Conservation (phyloP, 371 early-diverging fungal genomes). For the Rhizopus arrhizus region DNA sequence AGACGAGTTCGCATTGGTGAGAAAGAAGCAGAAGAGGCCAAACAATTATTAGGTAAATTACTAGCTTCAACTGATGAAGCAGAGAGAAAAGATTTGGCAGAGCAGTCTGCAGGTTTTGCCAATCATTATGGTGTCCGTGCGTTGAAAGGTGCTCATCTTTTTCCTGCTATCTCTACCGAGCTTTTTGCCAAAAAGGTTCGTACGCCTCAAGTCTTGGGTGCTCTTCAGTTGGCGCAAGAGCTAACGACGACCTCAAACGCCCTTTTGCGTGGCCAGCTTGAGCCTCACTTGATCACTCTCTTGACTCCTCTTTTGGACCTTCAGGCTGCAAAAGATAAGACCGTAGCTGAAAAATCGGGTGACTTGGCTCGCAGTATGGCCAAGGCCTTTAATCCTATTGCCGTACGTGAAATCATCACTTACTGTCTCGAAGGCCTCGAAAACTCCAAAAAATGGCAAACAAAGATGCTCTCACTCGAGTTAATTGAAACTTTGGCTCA, state of each 20-base stretch:
- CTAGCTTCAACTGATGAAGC: conserved; percentile 30
- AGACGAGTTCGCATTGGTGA: conserved; percentile 47
- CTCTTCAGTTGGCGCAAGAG: conserved; percentile 59
- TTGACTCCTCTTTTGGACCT: conserved; percentile 60
- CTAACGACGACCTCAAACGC: conserved; percentile 39
- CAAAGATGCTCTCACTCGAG: conserved; percentile 65
- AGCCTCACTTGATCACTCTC: conserved; percentile 64
- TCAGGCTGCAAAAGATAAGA: conserved; percentile 68
- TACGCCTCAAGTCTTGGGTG: conserved; percentile 65
- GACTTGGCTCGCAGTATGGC: conserved; percentile 58
- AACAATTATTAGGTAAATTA: conserved; percentile 40
- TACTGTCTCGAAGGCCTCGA: conserved; percentile 59
- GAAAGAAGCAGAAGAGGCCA: conserved; percentile 46
- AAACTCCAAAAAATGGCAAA: conserved; percentile 79
- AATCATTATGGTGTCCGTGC: conserved; percentile 57
- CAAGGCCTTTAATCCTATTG: conserved; percentile 57
- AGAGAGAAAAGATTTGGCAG: conserved; percentile 39
- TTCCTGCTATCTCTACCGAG: conserved; percentile 58
- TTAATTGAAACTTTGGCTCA: conserved; percentile 56
- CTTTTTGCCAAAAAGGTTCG: conserved; percentile 73
- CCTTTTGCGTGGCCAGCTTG: conserved; percentile 48
- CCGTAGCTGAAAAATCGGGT: conserved; percentile 62
- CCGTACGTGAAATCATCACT: conserved; percentile 59
- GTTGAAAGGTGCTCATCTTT: conserved; percentile 58
- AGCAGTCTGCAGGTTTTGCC: conserved; percentile 42